A percentile compares a stretch with the other conserved stretches of the same genome.
These are phyloP conservation scores for Phlebiopsis gigantea DNA, from an alignment of 768 basidiomycete species.

Conservation along the genomic window DNA sequence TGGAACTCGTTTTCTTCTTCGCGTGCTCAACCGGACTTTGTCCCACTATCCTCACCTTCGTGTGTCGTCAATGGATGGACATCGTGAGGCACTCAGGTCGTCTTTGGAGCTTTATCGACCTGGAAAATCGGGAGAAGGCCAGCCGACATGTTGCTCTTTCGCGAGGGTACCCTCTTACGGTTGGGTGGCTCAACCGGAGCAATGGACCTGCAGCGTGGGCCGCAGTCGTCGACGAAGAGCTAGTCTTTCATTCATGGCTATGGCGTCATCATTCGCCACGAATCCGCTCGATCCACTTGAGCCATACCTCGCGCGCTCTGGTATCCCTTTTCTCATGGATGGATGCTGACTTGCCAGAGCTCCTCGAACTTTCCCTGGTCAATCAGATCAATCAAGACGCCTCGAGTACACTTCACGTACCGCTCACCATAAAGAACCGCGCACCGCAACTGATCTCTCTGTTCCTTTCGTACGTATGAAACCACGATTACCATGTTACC, in stretches of 20 bases:
- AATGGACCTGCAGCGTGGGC: neutral
- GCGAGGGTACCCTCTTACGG: neutral
- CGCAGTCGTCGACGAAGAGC: neutral
- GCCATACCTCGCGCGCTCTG: neutral
- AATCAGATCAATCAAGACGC: too few relatives aligned
- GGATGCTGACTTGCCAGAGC: neutral
- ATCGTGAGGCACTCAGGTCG: neutral
- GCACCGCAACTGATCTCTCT: neutral
- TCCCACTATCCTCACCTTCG: neutral
- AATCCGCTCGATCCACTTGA: neutral
- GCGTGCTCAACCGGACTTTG: neutral
- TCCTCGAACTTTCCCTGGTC: neutral
- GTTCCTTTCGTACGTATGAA: neutral
- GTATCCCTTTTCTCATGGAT: neutral
- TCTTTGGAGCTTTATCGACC: neutral
- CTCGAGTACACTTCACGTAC: neutral
- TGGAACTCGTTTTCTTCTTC: neutral
- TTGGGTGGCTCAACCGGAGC: slow-evolving; percentile 1
- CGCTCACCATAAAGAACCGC: neutral
- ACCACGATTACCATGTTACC: neutral
- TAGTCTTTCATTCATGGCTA: too few relatives aligned
- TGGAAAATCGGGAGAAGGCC: neutral
- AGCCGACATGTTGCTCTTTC: neutral
- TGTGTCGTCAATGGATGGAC: neutral
- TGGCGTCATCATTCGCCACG: neutral